Evolutionary conservation across 176 grass and related monocot genomes (phyloP).

Genomic region (Triticum timopheevii): DNA sequence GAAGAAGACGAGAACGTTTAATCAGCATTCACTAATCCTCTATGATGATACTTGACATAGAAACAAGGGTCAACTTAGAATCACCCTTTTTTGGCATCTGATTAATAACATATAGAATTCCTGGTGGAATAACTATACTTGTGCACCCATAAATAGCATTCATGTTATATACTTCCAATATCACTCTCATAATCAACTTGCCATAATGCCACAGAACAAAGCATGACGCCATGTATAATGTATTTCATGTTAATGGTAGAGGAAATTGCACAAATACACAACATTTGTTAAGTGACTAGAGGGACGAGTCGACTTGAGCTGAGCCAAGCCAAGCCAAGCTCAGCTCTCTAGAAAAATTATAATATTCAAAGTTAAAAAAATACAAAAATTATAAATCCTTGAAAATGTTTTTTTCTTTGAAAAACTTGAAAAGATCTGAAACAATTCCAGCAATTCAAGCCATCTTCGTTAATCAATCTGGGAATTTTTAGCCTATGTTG

Average conservation of each 20-base stretch:
- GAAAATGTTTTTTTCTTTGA: too few species aligned
- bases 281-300: too few species aligned
- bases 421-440: too few species aligned
- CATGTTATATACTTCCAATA: neutral
- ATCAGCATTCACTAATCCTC: neutral
- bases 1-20: slow-evolving; percentile 33
- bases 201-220: neutral
- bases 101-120: neutral
- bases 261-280: too few species aligned
- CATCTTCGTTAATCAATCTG: too few species aligned
- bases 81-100: neutral
- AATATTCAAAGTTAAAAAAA: too few species aligned
- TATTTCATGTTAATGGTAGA: neutral
- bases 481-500: too few species aligned
- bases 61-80: slow-evolving; percentile 5
- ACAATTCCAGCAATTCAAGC: too few species aligned
- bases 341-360: too few species aligned
- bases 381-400: too few species aligned
- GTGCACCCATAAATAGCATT: neutral
- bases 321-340: too few species aligned
- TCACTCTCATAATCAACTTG: neutral
- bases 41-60: neutral
- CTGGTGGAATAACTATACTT: neutral
- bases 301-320: too few species aligned
- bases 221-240: neutral